Percentiles rank a stretch among this genome's conserved stretches.
Evolutionary conservation across 352 stramenopile species (phyloP).

Genomic region (Phytophthora pini): DNA sequence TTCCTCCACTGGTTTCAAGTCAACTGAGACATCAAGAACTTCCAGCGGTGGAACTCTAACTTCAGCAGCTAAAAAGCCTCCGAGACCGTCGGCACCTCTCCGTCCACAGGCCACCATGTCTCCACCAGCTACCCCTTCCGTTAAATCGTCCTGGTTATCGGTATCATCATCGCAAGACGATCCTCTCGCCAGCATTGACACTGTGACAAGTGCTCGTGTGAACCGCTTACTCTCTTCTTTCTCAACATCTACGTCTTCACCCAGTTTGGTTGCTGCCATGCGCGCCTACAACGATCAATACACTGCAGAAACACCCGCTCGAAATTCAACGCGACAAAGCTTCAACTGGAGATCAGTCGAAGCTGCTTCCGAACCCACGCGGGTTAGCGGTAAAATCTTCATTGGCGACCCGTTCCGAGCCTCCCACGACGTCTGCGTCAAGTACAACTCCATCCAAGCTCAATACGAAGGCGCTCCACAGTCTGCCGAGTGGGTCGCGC

Average conservation of each 20-base stretch:
- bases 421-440: slow-evolving; percentile 56
- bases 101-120: slow-evolving; percentile 16
- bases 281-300: slow-evolving; percentile 32
- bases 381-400: slow-evolving; percentile 36
- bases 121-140: slow-evolving; percentile 17
- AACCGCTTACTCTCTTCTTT: slow-evolving; percentile 43
- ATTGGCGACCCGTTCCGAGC: slow-evolving; percentile 58
- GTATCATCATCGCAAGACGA: slow-evolving; percentile 33
- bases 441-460: slow-evolving; percentile 64
- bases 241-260: slow-evolving; percentile 31
- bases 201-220: slow-evolving; percentile 40
- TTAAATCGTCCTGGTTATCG: slow-evolving; percentile 26
- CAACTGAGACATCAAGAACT: slow-evolving; percentile 12
- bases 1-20: slow-evolving; percentile 22
- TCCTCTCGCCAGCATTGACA: slow-evolving; percentile 49
- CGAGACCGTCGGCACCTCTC: slow-evolving; percentile 7
- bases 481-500: slow-evolving; percentile 34
- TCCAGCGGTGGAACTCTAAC: slow-evolving; percentile 14
- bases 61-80: slow-evolving; percentile 14
- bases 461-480: slow-evolving; percentile 54
- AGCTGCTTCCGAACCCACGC: slow-evolving; percentile 11
- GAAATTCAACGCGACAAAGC: slow-evolving; percentile 17
- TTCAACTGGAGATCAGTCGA: slow-evolving; percentile 40
- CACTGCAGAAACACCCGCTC: slow-evolving; percentile 4
- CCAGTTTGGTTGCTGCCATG: slow-evolving; percentile 31